Evolutionary conservation across 306 rosid genomes (phyloP), one percentile per base, ranked within the genome.

Genomic region (Clitoria ternatea): DNA sequence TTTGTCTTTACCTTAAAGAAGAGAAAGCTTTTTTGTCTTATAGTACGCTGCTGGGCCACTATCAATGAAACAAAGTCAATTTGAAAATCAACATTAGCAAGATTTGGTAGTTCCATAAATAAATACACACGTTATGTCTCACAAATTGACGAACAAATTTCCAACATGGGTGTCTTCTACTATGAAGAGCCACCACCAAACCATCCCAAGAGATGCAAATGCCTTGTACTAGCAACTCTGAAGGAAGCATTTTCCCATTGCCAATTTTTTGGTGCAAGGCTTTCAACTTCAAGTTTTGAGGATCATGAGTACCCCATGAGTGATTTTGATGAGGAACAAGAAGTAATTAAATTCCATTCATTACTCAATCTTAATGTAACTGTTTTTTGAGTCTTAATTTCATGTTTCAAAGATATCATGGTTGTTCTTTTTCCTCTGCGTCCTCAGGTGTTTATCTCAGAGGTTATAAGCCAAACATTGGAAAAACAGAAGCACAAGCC

Each of bases 1-100:
- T 60, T 86, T 85, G 84, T 76, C 96, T 91, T 85, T 55, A 70
- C 85, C 90, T 88, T 81, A 26, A 91, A 85, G 92, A 70, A 78
- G 77, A 44, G 61, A 69, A 53, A 65, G 56, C 49, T 23, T 32
- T 27, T 27, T 56, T 56, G 68, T 60, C 63, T 80, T 64, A 63
- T 55, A 78, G 75, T 79, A 84, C 83, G 96, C 67, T 88, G 79
- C 43, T 61, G 74, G 69, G 96, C 85, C 88, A 69, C 88, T 83
- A 53, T 87, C 92, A 81, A 39, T 29, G 52, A 77, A 74, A 62
- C 57, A 56, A 56, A 39, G 70, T 75, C 80, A 76, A 77, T 59
- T 72, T 42, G 50, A 53, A 49, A 76, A 76, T 76, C 61, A 79
- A 50, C 60, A 53, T 18, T 6, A 53, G 2, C n/a, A n/a, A 70